A percentile compares a stretch with the other conserved stretches of the same genome.
These are phyloP conservation scores for Solanum stenotomum DNA, from an alignment of 257 asterid species.

Conservation along the genomic window DNA sequence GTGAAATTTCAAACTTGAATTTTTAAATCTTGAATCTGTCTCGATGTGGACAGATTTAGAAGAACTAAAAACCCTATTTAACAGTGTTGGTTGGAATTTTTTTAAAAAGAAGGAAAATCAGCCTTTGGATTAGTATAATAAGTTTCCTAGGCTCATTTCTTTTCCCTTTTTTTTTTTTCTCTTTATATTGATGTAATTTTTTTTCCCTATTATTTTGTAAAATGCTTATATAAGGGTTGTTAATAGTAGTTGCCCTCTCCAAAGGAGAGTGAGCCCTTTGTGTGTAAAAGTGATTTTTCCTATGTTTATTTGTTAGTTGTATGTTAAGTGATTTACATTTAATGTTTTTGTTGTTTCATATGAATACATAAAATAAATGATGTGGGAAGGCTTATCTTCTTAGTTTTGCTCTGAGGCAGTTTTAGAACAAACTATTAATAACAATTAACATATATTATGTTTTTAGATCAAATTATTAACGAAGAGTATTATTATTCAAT, in stretches of 20 bases:
- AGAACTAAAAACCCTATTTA: neutral
- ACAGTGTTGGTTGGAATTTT: neutral
- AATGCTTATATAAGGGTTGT: neutral
- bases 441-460: no score
- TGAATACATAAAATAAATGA: neutral
- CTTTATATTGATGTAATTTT: neutral
- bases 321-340: neutral
- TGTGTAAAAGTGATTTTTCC: neutral
- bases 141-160: slow-evolving; percentile 9
- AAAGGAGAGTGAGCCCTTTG: slow-evolving; percentile 86
- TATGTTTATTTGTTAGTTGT: neutral
- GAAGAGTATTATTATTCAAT: no score
- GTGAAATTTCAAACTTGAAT: neutral
- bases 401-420: no score
- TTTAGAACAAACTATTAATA: no score
- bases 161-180: neutral
- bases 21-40: neutral
- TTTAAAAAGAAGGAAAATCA: slow-evolving; percentile 5
- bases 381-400: no score
- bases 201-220: neutral
- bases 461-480: no score
- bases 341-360: neutral
- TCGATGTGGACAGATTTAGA: neutral
- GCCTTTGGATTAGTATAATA: neutral
- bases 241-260: slow-evolving; percentile 63